Evolutionary conservation across 2,329 filamentous ascomycete genomes (phyloP), one percentile per base, ranked within the genome.

Genomic region (Ramularia collo-cygni): DNA sequence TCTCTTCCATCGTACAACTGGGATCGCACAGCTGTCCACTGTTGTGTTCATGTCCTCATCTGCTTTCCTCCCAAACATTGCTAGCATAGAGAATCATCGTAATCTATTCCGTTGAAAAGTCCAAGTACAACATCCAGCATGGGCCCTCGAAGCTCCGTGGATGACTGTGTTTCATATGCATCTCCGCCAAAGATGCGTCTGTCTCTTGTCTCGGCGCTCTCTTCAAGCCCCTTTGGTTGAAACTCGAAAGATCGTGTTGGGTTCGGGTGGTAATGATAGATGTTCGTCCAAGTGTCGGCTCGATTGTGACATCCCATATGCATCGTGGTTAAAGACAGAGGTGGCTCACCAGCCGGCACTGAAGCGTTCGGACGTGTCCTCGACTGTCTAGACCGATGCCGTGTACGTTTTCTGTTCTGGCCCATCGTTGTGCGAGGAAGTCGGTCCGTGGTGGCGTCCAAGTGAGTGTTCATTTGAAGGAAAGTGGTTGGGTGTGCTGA

Each of bases 81-180:
- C 31, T 33, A 48, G 28, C 42, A 48, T 10, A 37, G 27, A 15
- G 42, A 38, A 35, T 57, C 54, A 27, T 65, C 61, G 43, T 68
- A 70, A 51, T 70, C 67, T 43, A 64, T 52, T 21, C 64, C 66
- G 40, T 67, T 58, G 47, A 70, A 70, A 10, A 70, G 58, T 45
- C 64, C 61, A 38, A 65, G 64, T 14, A 70, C 66, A 8, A 70
- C 67, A 52, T 66, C 65, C 43, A 70, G 51, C 67, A 70, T 70
- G 2, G 64, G 61, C 36, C 63, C 66, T 36, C 66, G 57, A 10
- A 70, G 58, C 14, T 50, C 51, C 44, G 38, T 38, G n/a, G 51
- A 43, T 1, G 44, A 48, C 15, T 38, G 57, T 58, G 50, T 55
- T 48, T 68, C 65, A 38, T 62, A 63, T 32, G 55, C 61, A 38